These are phyloP conservation scores for Paecilomyces sp. DNA, from an alignment of 2,329 filamentous ascomycete genomes.

Conservation along the genomic window DNA sequence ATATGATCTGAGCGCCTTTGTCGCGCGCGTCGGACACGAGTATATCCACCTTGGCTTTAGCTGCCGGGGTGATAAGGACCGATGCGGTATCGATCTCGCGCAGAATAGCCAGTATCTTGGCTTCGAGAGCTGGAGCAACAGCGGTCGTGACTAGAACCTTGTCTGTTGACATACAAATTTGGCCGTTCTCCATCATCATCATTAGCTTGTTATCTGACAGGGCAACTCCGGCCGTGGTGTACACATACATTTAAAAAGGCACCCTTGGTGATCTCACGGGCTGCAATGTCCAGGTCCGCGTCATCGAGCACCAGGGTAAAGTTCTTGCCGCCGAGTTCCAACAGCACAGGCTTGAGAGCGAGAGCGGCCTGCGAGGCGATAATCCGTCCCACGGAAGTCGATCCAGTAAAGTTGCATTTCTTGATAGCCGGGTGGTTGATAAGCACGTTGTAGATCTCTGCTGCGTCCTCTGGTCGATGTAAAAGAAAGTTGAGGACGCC, in stretches of 20 bases:
- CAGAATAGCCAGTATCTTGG: constrained; percentile 50
- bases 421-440: constrained; percentile 60
- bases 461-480: constrained; percentile 52
- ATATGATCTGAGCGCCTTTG: no score
- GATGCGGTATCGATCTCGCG: constrained; percentile 40
- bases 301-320: constrained; percentile 71
- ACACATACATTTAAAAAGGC: constrained; percentile 24
- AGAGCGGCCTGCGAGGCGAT: constrained; percentile 61
- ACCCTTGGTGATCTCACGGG: constrained; percentile 24
- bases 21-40: no score
- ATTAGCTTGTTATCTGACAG: constrained; percentile 2
- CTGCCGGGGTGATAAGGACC: constrained; percentile 3
- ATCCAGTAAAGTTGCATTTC: constrained; percentile 71
- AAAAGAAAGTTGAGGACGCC: constrained; percentile 71
- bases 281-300: constrained; percentile 62
- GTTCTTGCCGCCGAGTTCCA: constrained; percentile 79
- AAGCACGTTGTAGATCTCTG: constrained; percentile 58
- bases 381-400: constrained; percentile 60
- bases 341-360: constrained; percentile 66
- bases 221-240: no score
- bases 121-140: no score
- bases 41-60: no score
- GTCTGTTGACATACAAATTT: constrained; percentile 80
- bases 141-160: background rate
- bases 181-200: constrained; percentile 51